Percentiles rank a stretch among this genome's conserved stretches.
Conservation (phyloP, 805 yeast genomes). For the Candida nemodendra region DNA sequence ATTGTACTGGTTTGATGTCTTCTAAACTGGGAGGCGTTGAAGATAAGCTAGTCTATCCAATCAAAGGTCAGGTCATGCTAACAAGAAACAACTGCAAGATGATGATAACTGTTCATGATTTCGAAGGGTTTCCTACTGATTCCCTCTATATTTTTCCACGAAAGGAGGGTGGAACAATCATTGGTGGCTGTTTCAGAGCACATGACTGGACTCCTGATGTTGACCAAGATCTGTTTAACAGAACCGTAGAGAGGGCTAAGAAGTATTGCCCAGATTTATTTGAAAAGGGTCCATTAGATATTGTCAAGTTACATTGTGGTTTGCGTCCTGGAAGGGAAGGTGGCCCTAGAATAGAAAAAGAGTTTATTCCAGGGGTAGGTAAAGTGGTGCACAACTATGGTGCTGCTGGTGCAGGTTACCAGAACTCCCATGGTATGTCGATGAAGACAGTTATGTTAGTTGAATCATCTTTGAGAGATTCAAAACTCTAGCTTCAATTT, state of each 20-base stretch:
- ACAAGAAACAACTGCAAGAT: slow-evolving; percentile 40
- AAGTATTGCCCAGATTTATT: slow-evolving; percentile 39
- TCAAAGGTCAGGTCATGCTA: slow-evolving; percentile 59
- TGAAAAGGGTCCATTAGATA: slow-evolving; percentile 40
- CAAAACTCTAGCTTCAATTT: slow-evolving; percentile 10
- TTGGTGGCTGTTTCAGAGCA: slow-evolving; percentile 50
- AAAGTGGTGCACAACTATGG: slow-evolving; percentile 63
- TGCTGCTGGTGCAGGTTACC: slow-evolving; percentile 77
- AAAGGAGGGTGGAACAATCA: slow-evolving; percentile 67
- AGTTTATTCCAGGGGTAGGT: slow-evolving; percentile 20
- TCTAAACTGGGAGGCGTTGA: slow-evolving; percentile 37
- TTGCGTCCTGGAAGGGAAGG: slow-evolving; percentile 64
- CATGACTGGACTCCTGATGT: slow-evolving; percentile 24
- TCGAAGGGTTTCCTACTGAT: slow-evolving; percentile 40
- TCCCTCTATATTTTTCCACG: slow-evolving; percentile 63
- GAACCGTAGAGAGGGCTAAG: slow-evolving; percentile 47
- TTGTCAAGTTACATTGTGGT: slow-evolving; percentile 56
- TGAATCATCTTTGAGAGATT: slow-evolving; percentile 22
- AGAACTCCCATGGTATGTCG: slow-evolving; percentile 32
- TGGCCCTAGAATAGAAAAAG: slow-evolving; percentile 54
- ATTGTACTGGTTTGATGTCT: slow-evolving; percentile 57
- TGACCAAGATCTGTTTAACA: slow-evolving; percentile 44
- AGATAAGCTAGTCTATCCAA: slow-evolving; percentile 45
- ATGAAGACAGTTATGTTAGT: slow-evolving; percentile 34
- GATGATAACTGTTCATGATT: slow-evolving; percentile 30